Base-by-base conservation (phyloP, 257 asterid species). In the Przewalskia tangutica region DNA sequence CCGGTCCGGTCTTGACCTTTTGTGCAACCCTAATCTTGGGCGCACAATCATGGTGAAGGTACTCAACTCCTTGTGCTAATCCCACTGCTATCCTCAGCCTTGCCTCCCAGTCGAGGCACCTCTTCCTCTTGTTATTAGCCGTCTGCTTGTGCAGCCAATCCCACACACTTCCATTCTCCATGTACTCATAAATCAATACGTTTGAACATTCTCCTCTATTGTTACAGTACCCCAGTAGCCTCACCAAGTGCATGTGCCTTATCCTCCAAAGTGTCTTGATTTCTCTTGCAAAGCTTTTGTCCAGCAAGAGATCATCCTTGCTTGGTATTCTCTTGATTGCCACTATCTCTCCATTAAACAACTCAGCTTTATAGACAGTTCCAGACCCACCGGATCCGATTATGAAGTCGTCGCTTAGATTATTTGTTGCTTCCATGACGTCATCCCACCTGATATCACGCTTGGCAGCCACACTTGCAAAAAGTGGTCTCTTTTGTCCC, bases 131-230 rank as follows among this genome's bases (percentile, higher is more conserved):
- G 65, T 82, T 90, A 34, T 80, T 85, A 67, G n/a, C 6, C 13
- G 90, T 89, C 73, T 91, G 86, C 85, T 90, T 88, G 63, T 93
- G 95, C 83, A 95, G 81, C 98, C 95, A 93, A 81, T 92, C 97
- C 98, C 98, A 95, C 84, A 92, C 70, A 81, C 98, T 95, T 70
- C 98, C 98, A 7, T 93, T 93, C 89, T 93, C 98, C 98, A 95
- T 93, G 90, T 91, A 95, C 82, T 93, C 99, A 62, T 95, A 95
- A 38, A 95, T 92, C 90, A 95, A 56, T 86, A 95, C 56, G 54
- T 92, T 93, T 14, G 93, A 83, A n/a, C 91, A 93, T 17, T 86
- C 94, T 67, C 91, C 90, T 73, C 73, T 82, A 81, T 92, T 89
- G 87, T 91, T 82, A 81, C 98, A 93, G 80, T 95, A 90, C 44